Conservation (phyloP, 345 rosid genomes). For the Odontarrhena argentea region DNA sequence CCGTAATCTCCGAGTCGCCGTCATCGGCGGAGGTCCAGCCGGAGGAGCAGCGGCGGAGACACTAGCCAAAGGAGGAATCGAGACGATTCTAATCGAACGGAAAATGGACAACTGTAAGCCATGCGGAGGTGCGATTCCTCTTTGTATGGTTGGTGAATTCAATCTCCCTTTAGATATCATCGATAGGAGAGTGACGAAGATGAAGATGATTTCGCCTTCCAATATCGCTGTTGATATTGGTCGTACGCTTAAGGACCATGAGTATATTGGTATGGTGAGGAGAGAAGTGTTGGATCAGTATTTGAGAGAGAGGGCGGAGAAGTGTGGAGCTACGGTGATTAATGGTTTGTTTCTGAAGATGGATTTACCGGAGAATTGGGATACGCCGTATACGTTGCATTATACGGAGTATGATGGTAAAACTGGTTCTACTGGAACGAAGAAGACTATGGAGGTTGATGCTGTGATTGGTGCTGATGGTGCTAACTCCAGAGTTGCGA, state of each 20-base stretch:
- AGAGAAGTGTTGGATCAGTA: slow-evolving; percentile 78
- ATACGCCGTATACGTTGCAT: slow-evolving; percentile 68
- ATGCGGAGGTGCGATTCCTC: slow-evolving; percentile 93
- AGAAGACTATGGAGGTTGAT: slow-evolving; percentile 84
- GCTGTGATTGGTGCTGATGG: slow-evolving; percentile 97
- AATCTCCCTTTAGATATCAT: slow-evolving; percentile 90
- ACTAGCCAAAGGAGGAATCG: slow-evolving; percentile 82
- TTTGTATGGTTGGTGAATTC: slow-evolving; percentile 96
- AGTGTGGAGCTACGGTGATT: slow-evolving; percentile 74
- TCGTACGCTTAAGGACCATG: slow-evolving; percentile 84
- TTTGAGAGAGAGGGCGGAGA: slow-evolving; percentile 71
- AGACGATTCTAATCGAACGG: slow-evolving; percentile 79
- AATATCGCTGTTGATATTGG: slow-evolving; percentile 97
- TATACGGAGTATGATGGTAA: slow-evolving; percentile 81
- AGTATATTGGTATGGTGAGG: slow-evolving; percentile 98
- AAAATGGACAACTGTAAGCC: slow-evolving; percentile 95
- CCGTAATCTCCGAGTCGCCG: slow-evolving; percentile 86
- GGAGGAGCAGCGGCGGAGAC: slow-evolving; percentile 85
- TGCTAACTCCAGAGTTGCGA: slow-evolving; percentile 93
- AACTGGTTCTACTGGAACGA: slow-evolving; percentile 63
- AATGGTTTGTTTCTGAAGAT: slow-evolving; percentile 86
- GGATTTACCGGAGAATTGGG: slow-evolving; percentile 64
- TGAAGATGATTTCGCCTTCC: slow-evolving; percentile 98
- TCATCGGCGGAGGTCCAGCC: slow-evolving; percentile 92
- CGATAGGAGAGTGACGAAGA: slow-evolving; percentile 82